Conservation (phyloP, 257 asterid species). For the Cinchona pubescens region DNA sequence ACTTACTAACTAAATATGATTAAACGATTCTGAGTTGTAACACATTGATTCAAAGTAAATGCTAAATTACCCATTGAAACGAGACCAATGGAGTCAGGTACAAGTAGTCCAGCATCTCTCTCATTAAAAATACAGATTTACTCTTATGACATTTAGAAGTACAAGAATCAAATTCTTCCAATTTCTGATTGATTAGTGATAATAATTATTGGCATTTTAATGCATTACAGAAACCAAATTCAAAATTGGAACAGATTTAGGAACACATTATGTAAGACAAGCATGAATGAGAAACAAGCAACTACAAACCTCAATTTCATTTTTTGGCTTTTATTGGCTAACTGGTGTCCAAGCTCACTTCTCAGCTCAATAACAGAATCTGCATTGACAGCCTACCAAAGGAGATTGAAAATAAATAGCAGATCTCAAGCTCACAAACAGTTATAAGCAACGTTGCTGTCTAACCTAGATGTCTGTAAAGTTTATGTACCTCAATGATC, state of each 20-base stretch:
- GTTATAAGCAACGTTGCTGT: not conserved
- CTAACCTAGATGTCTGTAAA: not conserved
- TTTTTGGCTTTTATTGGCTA: slow-evolving; percentile 70
- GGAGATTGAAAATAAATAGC: slow-evolving; percentile 6
- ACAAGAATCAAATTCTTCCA: not conserved
- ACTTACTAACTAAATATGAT: not conserved
- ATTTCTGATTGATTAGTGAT: not conserved
- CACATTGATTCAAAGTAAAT: not conserved
- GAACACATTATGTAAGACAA: not conserved
- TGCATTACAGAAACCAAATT: not conserved
- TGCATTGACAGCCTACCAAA: slow-evolving; percentile 63
- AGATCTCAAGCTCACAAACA: not conserved
- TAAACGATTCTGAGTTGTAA: not conserved
- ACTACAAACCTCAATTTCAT: slow-evolving; percentile 67
- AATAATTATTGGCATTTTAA: not conserved
- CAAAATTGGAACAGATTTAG: not conserved
- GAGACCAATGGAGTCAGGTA: not conserved
- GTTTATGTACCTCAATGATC: not conserved
- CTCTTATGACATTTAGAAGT: not conserved
- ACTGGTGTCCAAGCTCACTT: slow-evolving; percentile 88
- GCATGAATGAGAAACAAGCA: slow-evolving; percentile 12
- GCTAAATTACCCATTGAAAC: not conserved
- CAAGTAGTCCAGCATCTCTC: not conserved
- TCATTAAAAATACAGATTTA: not conserved
- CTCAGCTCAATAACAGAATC: slow-evolving; percentile 68